Percentiles rank a stretch among this genome's conserved stretches.
phyloP scores from a whole-genome alignment of 495 filamentous ascomycete genomes.

The Aspergillus indologenus region DNA sequence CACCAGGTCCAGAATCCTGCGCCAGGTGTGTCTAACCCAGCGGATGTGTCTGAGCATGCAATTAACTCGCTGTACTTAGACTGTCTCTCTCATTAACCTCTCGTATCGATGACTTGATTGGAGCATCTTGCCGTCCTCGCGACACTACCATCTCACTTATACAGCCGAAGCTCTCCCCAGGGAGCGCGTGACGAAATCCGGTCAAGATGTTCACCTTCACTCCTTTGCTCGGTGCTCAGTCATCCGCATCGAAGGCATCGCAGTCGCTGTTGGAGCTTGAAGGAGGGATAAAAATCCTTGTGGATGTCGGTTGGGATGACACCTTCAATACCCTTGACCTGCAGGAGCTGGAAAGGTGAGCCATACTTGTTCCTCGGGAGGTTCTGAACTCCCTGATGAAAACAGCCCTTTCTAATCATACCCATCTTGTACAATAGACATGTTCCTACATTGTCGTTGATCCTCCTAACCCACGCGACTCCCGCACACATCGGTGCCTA shows the following conservation, averaged over 20 bases:
- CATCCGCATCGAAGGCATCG: slow-evolving; percentile 71
- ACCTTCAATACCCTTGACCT: slow-evolving; percentile 77
- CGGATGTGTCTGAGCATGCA: not conserved
- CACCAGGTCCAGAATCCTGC: not conserved
- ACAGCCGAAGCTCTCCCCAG: slow-evolving; percentile 11
- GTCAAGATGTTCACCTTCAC: slow-evolving; percentile 89
- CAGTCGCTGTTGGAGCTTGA: slow-evolving; percentile 96
- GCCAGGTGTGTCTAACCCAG: not conserved
- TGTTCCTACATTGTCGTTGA: slow-evolving; percentile 83
- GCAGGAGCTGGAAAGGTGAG: slow-evolving; percentile 83
- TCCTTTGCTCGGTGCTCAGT: slow-evolving; percentile 86
- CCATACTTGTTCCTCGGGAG: not conserved
- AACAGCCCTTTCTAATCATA: slow-evolving; percentile 14
- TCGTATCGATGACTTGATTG: slow-evolving; percentile 5
- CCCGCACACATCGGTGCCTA: slow-evolving; percentile 87
- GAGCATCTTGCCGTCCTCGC: slow-evolving; percentile 1
- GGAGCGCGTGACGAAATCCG: slow-evolving; percentile 14
- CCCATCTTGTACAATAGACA: slow-evolving; percentile 51
- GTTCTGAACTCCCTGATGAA: not conserved
- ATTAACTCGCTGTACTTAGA: not conserved
- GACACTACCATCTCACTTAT: not conserved
- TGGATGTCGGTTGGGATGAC: slow-evolving; percentile 96
- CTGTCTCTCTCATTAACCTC: not conserved
- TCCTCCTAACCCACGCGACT: slow-evolving; percentile 93
- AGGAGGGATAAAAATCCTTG: slow-evolving; percentile 89